phyloP scores from a whole-genome alignment of 805 yeast species.

The Saccharomyces jurei region DNA sequence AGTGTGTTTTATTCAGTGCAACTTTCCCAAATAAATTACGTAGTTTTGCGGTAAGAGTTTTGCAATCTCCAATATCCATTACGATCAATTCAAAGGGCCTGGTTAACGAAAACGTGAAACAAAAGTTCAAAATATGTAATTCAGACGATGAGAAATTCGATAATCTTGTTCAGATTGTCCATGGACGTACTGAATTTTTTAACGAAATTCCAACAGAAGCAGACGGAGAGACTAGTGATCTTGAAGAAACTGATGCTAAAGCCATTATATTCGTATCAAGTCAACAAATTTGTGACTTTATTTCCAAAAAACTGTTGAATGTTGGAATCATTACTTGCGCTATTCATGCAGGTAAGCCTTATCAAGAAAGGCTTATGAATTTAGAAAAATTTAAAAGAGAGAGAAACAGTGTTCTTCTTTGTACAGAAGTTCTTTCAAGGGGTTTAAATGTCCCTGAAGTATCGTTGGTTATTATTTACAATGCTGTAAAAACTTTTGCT shows the following conservation, averaged over 20 bases:
- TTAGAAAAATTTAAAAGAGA: slow-evolving; percentile 62
- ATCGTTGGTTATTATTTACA: slow-evolving; percentile 72
- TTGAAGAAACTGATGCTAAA: slow-evolving; percentile 36
- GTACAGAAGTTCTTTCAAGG: slow-evolving; percentile 91
- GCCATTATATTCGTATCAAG: slow-evolving; percentile 79
- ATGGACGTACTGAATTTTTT: slow-evolving; percentile 22
- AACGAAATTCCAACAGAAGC: not conserved
- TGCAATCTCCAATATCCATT: slow-evolving; percentile 63
- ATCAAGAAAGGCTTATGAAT: slow-evolving; percentile 69
- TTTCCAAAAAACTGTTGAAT: slow-evolving; percentile 44
- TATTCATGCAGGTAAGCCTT: slow-evolving; percentile 90
- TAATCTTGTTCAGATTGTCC: slow-evolving; percentile 48
- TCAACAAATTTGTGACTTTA: slow-evolving; percentile 75
- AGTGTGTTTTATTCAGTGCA: slow-evolving; percentile 87
- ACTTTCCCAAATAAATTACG: slow-evolving; percentile 84
- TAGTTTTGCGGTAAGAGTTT: slow-evolving; percentile 55
- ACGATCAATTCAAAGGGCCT: slow-evolving; percentile 72
- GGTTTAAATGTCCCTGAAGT: slow-evolving; percentile 90
- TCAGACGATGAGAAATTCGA: slow-evolving; percentile 49
- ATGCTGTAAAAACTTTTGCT: slow-evolving; percentile 80
- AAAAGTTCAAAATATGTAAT: slow-evolving; percentile 53
- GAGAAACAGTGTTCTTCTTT: slow-evolving; percentile 57
- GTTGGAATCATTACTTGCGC: slow-evolving; percentile 50
- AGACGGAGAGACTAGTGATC: slow-evolving; percentile 18
- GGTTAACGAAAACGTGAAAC: slow-evolving; percentile 75